Conservation (phyloP, 495 filamentous ascomycete genomes). For the Neurospora sp. region DNA sequence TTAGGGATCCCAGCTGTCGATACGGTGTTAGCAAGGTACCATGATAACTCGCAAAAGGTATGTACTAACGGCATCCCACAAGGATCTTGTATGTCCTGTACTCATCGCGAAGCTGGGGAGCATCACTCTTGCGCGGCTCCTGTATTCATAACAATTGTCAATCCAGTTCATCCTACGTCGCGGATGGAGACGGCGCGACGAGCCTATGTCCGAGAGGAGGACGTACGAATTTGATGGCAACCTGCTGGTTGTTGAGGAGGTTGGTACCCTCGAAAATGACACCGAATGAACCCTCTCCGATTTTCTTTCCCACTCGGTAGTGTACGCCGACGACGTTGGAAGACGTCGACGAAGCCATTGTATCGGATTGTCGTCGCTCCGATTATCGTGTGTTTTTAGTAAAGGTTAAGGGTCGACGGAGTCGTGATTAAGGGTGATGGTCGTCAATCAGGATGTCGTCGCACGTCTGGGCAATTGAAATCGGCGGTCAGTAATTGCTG, state of each 20-base stretch:
- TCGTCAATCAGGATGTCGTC: neutral
- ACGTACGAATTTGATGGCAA: conserved; percentile 98
- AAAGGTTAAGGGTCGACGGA: neutral
- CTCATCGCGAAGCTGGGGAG: conserved; percentile 94
- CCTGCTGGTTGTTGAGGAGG: conserved; percentile 96
- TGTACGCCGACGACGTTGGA: conserved; percentile 99
- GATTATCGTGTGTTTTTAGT: neutral
- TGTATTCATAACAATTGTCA: conserved; percentile 21
- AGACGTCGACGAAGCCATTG: conserved; percentile 78
- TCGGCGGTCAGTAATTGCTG: neutral
- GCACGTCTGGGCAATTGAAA: neutral
- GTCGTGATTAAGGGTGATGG: neutral
- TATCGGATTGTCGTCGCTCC: conserved; percentile 3
- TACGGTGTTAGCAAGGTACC: conserved; percentile 9
- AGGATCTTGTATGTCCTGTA: conserved; percentile 99
- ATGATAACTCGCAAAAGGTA: neutral
- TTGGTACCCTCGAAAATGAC: conserved; percentile 99
- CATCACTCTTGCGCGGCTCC: conserved; percentile 98
- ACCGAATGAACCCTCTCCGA: conserved; percentile 96
- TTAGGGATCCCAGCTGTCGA: conserved; percentile 88
- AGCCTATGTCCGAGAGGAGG: neutral
- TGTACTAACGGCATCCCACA: conserved; percentile 90
- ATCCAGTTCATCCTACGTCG: neutral
- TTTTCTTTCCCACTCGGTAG: conserved; percentile 99
- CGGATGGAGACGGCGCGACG: neutral